Evolutionary conservation across 1,284 basidiomycete genomes (phyloP), one percentile per base, ranked within the genome.

Genomic region (Papiliotrema flavescens): DNA sequence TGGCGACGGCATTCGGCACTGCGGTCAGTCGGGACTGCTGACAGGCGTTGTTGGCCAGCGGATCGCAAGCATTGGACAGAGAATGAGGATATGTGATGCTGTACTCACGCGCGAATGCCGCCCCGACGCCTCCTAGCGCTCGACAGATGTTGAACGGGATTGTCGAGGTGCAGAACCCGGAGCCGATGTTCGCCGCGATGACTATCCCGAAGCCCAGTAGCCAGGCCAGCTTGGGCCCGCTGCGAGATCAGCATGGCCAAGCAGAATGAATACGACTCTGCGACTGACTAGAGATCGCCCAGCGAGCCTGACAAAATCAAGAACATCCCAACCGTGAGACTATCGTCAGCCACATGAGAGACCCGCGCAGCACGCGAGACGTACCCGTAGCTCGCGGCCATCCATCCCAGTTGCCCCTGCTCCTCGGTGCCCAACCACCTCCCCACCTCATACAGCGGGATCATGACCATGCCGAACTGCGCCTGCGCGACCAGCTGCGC

Each of bases 311-410:
- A 61, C 13, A 59, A 41, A 7, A 67, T 54, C 42, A 70, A 58
- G 22, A 67, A 64, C 35, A 67, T 62, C 8, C 68, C 68, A 9
- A 70, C 56, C 9, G 68, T 68, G 22, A 70, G 40, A 14, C 52
- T 60, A 55, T 40, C 17, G 3, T 43, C 22, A 42, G 40, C 40
- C 11, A 13, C 9, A 15, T 20, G 11, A 42, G 14, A 42, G 40
- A 8, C 22, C 26, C 22, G 34, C 37, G 26, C 8, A 40, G 20
- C 2, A 11, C n/a, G 37, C 13, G 19, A 26, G 11, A 56, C 53
- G 49, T 48, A 57, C 54, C 59, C 60, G 37, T 61, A 59, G 17
- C 51, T 55, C 13, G 67, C 67, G 15, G 61, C 55, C 47, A 65
- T 63, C 67, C 67, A 69, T 28, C 60, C 59, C 35, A 64, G 42